phyloP scores from a whole-genome alignment of 768 basidiomycete genomes.

The Gyrodon lividus region DNA sequence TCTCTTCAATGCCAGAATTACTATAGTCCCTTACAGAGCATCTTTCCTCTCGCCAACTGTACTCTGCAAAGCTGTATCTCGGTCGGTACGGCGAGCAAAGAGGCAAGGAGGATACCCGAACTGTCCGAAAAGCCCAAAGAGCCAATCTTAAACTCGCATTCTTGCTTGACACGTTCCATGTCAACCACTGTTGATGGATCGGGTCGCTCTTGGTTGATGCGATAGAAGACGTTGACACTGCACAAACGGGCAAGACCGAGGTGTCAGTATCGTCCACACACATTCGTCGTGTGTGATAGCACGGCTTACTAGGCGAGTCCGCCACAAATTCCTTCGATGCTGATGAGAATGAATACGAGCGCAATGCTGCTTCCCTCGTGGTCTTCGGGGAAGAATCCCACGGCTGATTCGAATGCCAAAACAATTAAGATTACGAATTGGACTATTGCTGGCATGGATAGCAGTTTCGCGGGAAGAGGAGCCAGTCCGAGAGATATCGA shows the following conservation, averaged over 20 bases:
- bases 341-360: constrained; percentile 74
- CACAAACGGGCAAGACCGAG: neutral
- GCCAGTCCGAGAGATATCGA: constrained; percentile 84
- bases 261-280: neutral
- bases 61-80: constrained; percentile 75
- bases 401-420: constrained; percentile 64
- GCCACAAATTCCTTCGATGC: constrained; percentile 89
- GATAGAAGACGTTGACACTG: constrained; percentile 87
- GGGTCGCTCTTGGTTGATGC: constrained; percentile 70
- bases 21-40: constrained; percentile 64
- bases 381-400: constrained; percentile 58
- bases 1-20: neutral
- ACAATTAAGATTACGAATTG: constrained; percentile 65
- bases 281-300: neutral
- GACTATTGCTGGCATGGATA: constrained; percentile 73
- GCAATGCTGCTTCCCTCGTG: constrained; percentile 48
- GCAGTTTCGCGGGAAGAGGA: constrained; percentile 64
- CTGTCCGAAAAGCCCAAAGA: constrained; percentile 86
- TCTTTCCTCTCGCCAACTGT: constrained; percentile 69
- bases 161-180: constrained; percentile 64
- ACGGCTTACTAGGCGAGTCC: constrained; percentile 82
- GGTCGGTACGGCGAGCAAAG: constrained; percentile 40
- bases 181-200: constrained; percentile 47
- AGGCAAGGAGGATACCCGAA: constrained; percentile 56
- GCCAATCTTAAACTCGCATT: constrained; percentile 87